These are phyloP conservation scores for Monilinia aucupariae DNA, from an alignment of 2,329 filamentous ascomycete genomes.

Conservation along the genomic window DNA sequence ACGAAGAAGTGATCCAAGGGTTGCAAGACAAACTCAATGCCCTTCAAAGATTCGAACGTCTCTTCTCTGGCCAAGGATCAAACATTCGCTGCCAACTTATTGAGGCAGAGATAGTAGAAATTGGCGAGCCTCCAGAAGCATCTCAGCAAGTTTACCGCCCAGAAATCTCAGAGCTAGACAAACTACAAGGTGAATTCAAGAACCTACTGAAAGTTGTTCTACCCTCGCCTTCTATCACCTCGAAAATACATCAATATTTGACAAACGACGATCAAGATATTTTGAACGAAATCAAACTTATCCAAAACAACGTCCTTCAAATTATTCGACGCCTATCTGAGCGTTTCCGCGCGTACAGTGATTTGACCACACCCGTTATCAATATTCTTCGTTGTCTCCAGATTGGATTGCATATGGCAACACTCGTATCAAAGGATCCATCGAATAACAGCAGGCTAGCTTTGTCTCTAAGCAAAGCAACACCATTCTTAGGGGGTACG, in stretches of 20 bases:
- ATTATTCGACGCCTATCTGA: conserved; percentile 64
- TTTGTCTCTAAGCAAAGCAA: conserved; percentile 40
- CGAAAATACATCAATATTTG: conserved; percentile 24
- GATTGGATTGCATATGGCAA: conserved; percentile 64
- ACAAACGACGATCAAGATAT: conserved; percentile 39
- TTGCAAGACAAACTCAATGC: conserved; percentile 54
- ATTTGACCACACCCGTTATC: conserved; percentile 72
- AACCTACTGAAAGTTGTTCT: conserved; percentile 56
- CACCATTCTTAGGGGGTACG: conserved; percentile 52
- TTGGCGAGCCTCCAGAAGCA: conserved; percentile 63
- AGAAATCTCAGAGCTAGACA: conserved; percentile 56
- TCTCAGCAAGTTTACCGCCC: conserved; percentile 68
- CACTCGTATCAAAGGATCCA: conserved; percentile 16
- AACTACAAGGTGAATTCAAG: conserved; percentile 77
- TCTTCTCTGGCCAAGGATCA: conserved; percentile 61
- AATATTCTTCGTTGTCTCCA: conserved; percentile 75
- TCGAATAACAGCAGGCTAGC: conserved; percentile 18
- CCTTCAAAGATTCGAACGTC: conserved; percentile 58
- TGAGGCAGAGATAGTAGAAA: conserved; percentile 52
- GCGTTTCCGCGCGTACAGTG: conserved; percentile 74
- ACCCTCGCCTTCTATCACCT: conserved; percentile 20
- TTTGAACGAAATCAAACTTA: conserved; percentile 37
- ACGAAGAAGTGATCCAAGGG: conserved; percentile 50
- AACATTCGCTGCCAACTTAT: conserved; percentile 63
- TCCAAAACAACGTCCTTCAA: conserved; percentile 56